phyloP scores from a whole-genome alignment of 331 rosid species.

The Quercus tomentella region DNA sequence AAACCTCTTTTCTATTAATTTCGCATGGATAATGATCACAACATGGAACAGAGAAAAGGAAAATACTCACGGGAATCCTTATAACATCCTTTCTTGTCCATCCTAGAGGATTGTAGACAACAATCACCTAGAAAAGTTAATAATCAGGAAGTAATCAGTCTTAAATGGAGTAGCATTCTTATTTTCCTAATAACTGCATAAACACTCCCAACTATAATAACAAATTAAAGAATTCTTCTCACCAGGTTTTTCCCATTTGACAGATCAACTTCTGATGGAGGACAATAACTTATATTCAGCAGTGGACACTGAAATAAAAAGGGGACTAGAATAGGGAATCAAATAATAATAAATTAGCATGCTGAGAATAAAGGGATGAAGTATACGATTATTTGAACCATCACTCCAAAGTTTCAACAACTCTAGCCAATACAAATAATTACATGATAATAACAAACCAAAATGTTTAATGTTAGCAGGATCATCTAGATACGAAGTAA shows the following conservation, averaged over 20 bases:
- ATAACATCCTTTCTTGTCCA: constrained; percentile 66
- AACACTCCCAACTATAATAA: constrained; percentile 1
- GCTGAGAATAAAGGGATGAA: not conserved
- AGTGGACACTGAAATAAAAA: constrained; percentile 68
- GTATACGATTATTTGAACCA: not conserved
- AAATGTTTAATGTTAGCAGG: no score
- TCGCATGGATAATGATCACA: no score
- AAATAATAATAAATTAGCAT: no score
- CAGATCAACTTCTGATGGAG: constrained; percentile 75
- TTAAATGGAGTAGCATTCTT: not conserved
- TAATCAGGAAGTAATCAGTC: not conserved
- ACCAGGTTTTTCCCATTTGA: constrained; percentile 78
- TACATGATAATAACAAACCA: not conserved
- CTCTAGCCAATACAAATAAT: not conserved
- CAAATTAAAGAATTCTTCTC: constrained; percentile 4
- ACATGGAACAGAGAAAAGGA: not conserved
- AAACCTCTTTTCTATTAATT: no score
- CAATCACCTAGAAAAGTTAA: constrained; percentile 44
- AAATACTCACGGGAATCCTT: constrained; percentile 63
- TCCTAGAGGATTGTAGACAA: constrained; percentile 59
- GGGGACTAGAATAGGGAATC: not conserved
- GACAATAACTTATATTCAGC: constrained; percentile 85
- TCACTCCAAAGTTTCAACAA: not conserved
- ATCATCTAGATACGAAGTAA: not conserved
- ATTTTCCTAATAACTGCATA: not conserved